These are phyloP conservation scores for Cornus suecica DNA, from an alignment of 148 eudicot genomes.

Conservation along the genomic window DNA sequence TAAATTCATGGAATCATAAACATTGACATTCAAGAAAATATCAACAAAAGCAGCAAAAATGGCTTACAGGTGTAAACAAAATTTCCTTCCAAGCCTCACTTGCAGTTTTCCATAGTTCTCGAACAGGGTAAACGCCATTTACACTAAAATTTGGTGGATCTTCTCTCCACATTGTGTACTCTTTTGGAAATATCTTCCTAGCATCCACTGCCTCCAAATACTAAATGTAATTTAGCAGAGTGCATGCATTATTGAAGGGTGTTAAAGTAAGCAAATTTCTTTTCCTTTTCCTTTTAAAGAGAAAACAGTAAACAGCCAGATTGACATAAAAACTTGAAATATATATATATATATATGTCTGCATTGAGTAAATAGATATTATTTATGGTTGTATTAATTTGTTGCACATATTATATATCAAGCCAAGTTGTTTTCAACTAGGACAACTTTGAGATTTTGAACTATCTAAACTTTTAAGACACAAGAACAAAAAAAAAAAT, in stretches of 20 bases:
- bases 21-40: background rate
- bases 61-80: constrained; percentile 49
- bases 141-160: constrained; percentile 60
- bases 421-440: background rate
- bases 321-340: background rate
- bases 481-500: too few relatives aligned
- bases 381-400: too few relatives aligned
- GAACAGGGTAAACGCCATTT: constrained; percentile 51
- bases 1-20: background rate
- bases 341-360: background rate
- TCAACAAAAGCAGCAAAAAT: constrained; percentile 4
- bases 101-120: constrained; percentile 48
- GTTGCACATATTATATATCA: background rate
- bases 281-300: too few relatives aligned
- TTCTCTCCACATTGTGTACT: constrained; percentile 65
- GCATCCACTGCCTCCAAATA: constrained; percentile 84
- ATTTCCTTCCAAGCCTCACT: constrained; percentile 58
- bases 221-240: constrained; percentile 42
- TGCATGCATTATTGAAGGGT: background rate
- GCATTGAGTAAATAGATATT: background rate
- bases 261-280: background rate
- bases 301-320: background rate
- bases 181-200: constrained; percentile 54
- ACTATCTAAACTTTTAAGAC: background rate
- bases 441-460: background rate